Percentiles rank a stretch among this genome's conserved stretches.
Evolutionary conservation across 345 rosid species (phyloP).

Genomic region (Corchorus olitorius): DNA sequence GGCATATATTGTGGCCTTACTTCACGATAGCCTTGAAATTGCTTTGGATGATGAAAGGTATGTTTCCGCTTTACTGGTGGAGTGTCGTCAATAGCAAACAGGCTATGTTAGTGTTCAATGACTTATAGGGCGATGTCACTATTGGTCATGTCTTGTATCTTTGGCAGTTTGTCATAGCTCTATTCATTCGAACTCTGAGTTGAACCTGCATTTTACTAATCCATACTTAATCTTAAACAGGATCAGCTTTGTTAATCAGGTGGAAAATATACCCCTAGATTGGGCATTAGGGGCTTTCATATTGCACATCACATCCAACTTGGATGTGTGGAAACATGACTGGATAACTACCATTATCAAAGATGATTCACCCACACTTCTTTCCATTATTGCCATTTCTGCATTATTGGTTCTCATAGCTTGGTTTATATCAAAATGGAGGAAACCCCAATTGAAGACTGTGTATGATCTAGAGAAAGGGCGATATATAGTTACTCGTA

Average conservation of each 20-base stretch:
- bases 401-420: constrained; percentile 48
- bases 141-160: background rate
- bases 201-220: background rate
- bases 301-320: constrained; percentile 47
- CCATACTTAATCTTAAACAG: constrained; percentile 36
- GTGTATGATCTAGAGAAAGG: constrained; percentile 92
- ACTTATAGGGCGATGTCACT: background rate
- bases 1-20: constrained; percentile 83
- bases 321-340: constrained; percentile 32
- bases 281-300: constrained; percentile 97
- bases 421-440: constrained; percentile 69
- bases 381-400: constrained; percentile 48
- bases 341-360: constrained; percentile 49
- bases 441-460: constrained; percentile 81
- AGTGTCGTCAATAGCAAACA: constrained; percentile 7
- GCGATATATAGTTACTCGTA: constrained; percentile 71
- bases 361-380: constrained; percentile 50
- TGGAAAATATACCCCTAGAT: constrained; percentile 75
- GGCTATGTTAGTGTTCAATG: background rate
- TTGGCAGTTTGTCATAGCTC: background rate
- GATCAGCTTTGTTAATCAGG: constrained; percentile 64
- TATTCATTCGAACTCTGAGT: constrained; percentile 7
- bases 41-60: constrained; percentile 52
- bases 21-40: constrained; percentile 82
- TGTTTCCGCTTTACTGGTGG: background rate